phyloP scores from a whole-genome alignment of 2,329 filamentous ascomycete genomes.

The Corniculantispora saksenae region DNA sequence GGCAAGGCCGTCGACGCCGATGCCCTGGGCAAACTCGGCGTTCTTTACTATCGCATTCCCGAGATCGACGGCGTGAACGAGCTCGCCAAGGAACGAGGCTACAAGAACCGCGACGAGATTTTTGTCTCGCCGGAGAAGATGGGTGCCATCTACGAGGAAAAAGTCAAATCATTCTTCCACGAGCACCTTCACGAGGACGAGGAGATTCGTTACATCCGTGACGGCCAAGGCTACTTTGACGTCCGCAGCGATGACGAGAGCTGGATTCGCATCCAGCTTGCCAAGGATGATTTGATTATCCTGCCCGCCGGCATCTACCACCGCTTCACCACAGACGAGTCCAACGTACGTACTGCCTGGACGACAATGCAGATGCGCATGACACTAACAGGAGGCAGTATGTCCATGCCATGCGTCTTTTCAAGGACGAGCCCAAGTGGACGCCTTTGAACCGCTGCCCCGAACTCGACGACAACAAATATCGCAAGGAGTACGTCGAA shows the following conservation, averaged over 20 bases:
- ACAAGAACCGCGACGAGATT: constrained; percentile 95
- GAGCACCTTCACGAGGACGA: constrained; percentile 98
- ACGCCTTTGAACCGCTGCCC: constrained; percentile 81
- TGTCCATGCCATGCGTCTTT: constrained; percentile 91
- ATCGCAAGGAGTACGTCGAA: constrained; percentile 74
- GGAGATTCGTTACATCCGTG: constrained; percentile 93
- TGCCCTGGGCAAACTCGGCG: constrained; percentile 73
- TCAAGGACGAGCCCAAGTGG: constrained; percentile 99
- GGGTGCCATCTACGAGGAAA: constrained; percentile 86
- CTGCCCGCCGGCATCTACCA: constrained; percentile 95
- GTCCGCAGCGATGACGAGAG: constrained; percentile 79
- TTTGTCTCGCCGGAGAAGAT: constrained; percentile 83
- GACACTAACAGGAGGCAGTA: constrained; percentile 60
- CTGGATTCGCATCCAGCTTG: constrained; percentile 84
- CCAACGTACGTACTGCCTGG: constrained; percentile 68
- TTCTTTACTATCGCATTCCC: constrained; percentile 73
- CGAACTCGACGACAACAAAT: constrained; percentile 77
- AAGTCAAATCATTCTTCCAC: constrained; percentile 90
- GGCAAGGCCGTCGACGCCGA: constrained; percentile 65
- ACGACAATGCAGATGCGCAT: background rate
- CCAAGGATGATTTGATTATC: constrained; percentile 88
- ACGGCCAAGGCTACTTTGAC: constrained; percentile 89
- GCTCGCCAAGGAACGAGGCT: constrained; percentile 73
- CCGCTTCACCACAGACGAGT: constrained; percentile 90
- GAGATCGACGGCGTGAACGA: constrained; percentile 67